phyloP scores from a whole-genome alignment of 768 basidiomycete species.

The Leccinum incarnatum region DNA sequence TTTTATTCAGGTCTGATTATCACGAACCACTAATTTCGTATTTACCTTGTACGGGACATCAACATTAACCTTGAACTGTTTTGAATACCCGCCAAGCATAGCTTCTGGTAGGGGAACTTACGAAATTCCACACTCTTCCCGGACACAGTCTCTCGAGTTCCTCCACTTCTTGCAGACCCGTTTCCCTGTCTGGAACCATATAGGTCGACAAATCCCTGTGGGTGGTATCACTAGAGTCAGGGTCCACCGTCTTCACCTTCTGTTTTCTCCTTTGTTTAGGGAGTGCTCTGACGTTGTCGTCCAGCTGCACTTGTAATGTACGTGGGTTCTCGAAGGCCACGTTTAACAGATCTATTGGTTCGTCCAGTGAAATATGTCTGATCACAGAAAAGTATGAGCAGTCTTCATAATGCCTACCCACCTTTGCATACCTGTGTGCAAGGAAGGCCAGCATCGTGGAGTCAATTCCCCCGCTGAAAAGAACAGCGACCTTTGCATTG shows the following conservation, averaged over 20 bases:
- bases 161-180: slow-evolving; percentile 72
- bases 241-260: slow-evolving; percentile 11
- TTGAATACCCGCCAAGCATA: not conserved
- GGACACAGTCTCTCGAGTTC: slow-evolving; percentile 79
- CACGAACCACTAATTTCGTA: not conserved
- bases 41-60: slow-evolving; percentile 77
- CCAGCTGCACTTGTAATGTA: slow-evolving; percentile 50
- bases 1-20: not conserved
- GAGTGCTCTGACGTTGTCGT: slow-evolving; percentile 45
- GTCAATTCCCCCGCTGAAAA: slow-evolving; percentile 97
- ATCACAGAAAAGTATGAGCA: slow-evolving; percentile 1
- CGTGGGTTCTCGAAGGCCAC: slow-evolving; percentile 97
- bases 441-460: slow-evolving; percentile 81
- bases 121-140: slow-evolving; percentile 86
- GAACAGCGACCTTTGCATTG: slow-evolving; percentile 66
- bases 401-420: not conserved
- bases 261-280: slow-evolving; percentile 44
- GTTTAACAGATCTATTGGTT: slow-evolving; percentile 90
- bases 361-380: slow-evolving; percentile 69
- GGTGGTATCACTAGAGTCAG: not conserved
- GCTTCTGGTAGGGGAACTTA: slow-evolving; percentile 34
- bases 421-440: slow-evolving; percentile 58
- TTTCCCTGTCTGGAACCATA: slow-evolving; percentile 84
- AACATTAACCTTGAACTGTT: slow-evolving; percentile 65
- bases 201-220: slow-evolving; percentile 40